These are phyloP conservation scores for Heritiera fomes DNA, from an alignment of 345 rosid genomes.

Conservation along the genomic window DNA sequence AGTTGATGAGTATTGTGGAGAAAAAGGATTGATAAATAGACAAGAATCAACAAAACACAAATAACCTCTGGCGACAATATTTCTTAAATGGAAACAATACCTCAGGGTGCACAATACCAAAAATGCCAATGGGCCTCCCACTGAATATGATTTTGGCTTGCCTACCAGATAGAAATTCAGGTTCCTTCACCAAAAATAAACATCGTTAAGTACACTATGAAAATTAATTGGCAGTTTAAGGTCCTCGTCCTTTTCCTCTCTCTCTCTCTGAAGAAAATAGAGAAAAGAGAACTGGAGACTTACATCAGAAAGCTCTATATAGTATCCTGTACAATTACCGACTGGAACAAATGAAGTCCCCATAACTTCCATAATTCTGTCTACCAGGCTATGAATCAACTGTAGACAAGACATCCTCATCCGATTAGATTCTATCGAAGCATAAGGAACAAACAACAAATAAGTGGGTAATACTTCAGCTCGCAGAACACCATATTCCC, in stretches of 20 bases:
- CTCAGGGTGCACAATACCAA: slow-evolving; percentile 91
- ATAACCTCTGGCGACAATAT: background rate
- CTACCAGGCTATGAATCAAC: slow-evolving; percentile 87
- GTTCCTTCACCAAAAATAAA: slow-evolving; percentile 49
- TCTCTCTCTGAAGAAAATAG: slow-evolving; percentile 11
- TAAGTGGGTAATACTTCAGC: background rate
- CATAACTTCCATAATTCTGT: slow-evolving; percentile 89
- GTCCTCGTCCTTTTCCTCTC: background rate
- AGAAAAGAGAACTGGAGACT: slow-evolving; percentile 26
- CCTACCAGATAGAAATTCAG: slow-evolving; percentile 75
- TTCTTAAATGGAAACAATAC: slow-evolving; percentile 33
- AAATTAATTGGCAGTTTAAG: background rate
- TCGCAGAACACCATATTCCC: background rate
- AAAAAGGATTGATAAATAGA: background rate
- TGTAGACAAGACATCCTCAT: slow-evolving; percentile 34
- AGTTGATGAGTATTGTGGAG: background rate
- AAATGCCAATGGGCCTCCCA: slow-evolving; percentile 68
- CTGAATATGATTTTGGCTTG: slow-evolving; percentile 83
- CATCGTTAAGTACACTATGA: background rate
- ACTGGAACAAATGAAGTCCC: slow-evolving; percentile 62
- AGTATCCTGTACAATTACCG: slow-evolving; percentile 60
- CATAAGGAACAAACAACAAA: too few species aligned
- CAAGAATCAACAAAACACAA: background rate
- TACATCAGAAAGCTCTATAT: slow-evolving; percentile 63
- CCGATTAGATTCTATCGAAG: background rate